Evolutionary conservation across 805 yeast species (phyloP).

Genomic region (Helenozyma baotianmanensis): DNA sequence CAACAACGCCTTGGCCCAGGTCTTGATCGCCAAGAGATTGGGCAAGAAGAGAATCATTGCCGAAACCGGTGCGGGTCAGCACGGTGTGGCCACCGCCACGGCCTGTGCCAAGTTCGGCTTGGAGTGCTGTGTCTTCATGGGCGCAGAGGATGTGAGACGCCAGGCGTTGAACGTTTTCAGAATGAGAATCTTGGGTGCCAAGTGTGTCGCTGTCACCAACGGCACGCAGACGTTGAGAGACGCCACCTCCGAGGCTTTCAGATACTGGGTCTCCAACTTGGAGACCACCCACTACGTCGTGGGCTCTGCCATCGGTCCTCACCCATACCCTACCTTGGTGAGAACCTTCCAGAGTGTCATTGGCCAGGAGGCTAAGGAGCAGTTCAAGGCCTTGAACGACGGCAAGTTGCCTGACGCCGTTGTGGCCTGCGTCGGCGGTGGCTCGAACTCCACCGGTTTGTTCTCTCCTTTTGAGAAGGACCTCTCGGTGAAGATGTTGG

Average conservation of each 20-base stretch:
- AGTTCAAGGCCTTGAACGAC: conserved; percentile 70
- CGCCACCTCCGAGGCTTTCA: conserved; percentile 95
- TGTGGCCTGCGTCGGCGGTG: conserved; percentile 99
- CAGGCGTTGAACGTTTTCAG: conserved; percentile 98
- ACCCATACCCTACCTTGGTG: conserved; percentile 96
- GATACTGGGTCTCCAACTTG: conserved; percentile 90
- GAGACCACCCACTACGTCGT: conserved; percentile 89
- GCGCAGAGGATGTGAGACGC: conserved; percentile 98
- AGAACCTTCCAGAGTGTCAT: conserved; percentile 97
- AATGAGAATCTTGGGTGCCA: conserved; percentile 95
- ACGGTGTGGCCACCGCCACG: conserved; percentile 90
- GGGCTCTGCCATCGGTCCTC: conserved; percentile 99
- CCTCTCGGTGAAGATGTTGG: conserved; percentile 69
- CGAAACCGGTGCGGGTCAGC: conserved; percentile 93
- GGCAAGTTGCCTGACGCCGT: conserved; percentile 89
- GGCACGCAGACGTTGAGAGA: conserved; percentile 97
- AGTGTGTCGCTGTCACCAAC: conserved; percentile 85
- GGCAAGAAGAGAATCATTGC: conserved; percentile 78
- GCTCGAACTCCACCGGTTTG: conserved; percentile 94
- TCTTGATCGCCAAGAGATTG: conserved; percentile 69
- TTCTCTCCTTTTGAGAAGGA: conserved; percentile 92
- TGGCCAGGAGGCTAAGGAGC: conserved; percentile 91
- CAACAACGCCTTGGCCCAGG: conserved; percentile 81
- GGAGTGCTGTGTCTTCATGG: conserved; percentile 94
- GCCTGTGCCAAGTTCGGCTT: conserved; percentile 92